These are phyloP conservation scores for Chlorella sorokiniana DNA, from an alignment of 139 green algal species.

Conservation along the genomic window DNA sequence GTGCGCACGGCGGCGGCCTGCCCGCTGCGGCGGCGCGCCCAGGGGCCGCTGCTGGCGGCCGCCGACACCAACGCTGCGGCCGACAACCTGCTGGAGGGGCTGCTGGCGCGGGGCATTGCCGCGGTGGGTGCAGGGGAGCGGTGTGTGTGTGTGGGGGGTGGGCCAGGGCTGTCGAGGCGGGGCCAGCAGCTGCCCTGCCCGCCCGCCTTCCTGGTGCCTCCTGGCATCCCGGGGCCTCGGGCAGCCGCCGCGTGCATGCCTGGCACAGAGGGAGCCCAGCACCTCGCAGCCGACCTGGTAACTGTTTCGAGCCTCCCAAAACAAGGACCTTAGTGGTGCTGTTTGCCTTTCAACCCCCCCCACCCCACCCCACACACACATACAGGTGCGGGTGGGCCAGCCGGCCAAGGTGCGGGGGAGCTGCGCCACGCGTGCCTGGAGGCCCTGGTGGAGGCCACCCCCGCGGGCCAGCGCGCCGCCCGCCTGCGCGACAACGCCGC, in stretches of 20 bases:
- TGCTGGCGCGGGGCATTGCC: slow-evolving; percentile 55
- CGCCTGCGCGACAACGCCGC: neutral
- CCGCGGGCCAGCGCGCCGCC: slow-evolving; percentile 44
- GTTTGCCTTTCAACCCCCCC: neutral
- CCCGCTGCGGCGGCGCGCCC: neutral
- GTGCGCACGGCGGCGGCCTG: neutral
- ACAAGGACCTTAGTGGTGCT: neutral
- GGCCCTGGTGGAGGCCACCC: slow-evolving; percentile 55
- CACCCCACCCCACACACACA: neutral
- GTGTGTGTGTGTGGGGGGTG: neutral
- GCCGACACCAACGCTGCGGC: slow-evolving; percentile 86
- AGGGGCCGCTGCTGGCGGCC: slow-evolving; percentile 61
- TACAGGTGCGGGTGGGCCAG: slow-evolving; percentile 75
- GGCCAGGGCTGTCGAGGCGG: too few species aligned
- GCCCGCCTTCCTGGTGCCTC: too few species aligned
- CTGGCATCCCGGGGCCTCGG: too few species aligned
- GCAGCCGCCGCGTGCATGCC: too few species aligned
- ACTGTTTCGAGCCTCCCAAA: too few species aligned
- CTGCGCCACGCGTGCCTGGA: slow-evolving; percentile 67
- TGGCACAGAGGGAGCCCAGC: too few species aligned
- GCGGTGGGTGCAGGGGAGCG: slow-evolving; percentile 40
- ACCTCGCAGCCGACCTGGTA: too few species aligned
- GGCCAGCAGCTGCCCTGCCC: too few species aligned
- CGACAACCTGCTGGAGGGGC: slow-evolving; percentile 91
- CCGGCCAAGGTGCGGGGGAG: slow-evolving; percentile 42